Evolutionary conservation across 2,329 filamentous ascomycete species (phyloP), one percentile per base, ranked within the genome.

Genomic region (Hymenoscyphus infarciens): DNA sequence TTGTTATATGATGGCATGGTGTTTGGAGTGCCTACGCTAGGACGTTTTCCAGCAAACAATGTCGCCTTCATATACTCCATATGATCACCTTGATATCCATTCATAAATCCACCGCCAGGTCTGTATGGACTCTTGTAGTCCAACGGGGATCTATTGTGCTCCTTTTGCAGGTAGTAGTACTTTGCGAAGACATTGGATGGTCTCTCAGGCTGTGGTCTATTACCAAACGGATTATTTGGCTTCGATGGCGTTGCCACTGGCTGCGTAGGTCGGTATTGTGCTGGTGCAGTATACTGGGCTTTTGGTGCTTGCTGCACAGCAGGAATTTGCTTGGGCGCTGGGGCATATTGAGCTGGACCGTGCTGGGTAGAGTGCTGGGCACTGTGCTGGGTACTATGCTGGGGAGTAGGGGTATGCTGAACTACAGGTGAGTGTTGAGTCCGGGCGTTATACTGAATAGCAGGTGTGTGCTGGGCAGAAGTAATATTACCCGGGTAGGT

Each of bases 51-150:
- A 22, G 63, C 58, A 62, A 73, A 73, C 54, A 73, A n/a, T 2
- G 66, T 73, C 55, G 69, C 63, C 38, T 71, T 66, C 29, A 73
- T 57, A 59, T 74, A 69, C n/a, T 67, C 68, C 56, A 70, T 60
- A 2, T 71, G 62, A 53, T 65, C 70, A 2, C 81, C 82, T 71
- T 86, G 82, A 62, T 86, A 86, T 4, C 83, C 83, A 64, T 87
- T 87, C 38, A 81, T 84, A 67, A 87, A 87, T 0, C 84, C 85
- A 27, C 82, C 81, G 75, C 71, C 72, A 60, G 78, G 76, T 16
- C 81, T 79, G 69, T 87, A 88, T 1, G 85, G 85, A 4, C 83
- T 86, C 57, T 82, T 80, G 63, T 88, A 87, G 60, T 81, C 81
- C 7, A 80, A 77, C 5, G 81, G 76, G 63, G 77, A 83, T 79